phyloP scores from a whole-genome alignment of 495 filamentous ascomycete genomes.

The Staphylotrichum tortipilum region DNA sequence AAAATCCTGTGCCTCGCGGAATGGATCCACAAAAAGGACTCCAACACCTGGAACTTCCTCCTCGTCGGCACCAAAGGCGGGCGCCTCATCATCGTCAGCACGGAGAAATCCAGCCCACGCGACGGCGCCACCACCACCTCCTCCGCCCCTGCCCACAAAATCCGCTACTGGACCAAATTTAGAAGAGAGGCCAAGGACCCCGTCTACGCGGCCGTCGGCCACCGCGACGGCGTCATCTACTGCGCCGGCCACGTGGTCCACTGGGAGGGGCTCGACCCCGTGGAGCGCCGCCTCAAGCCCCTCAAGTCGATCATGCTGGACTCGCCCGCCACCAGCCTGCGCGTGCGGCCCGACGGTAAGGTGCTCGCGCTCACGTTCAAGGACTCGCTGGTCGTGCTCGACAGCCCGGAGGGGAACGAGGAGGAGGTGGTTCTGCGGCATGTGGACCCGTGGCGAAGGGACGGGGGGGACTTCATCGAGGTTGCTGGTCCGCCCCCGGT shows the following conservation, averaged over 20 bases:
- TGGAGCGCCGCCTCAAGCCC: slow-evolving; percentile 20
- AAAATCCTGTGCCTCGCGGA: slow-evolving; percentile 35
- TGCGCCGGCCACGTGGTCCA: slow-evolving; percentile 34
- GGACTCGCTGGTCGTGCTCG: slow-evolving; percentile 41
- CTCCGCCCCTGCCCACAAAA: no score
- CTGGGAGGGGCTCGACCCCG: slow-evolving; percentile 38
- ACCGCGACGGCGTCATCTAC: slow-evolving; percentile 37
- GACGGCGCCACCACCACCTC: slow-evolving; percentile 3
- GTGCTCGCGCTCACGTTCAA: slow-evolving; percentile 35
- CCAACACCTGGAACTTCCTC: slow-evolving; percentile 37
- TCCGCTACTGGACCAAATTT: slow-evolving; percentile 39
- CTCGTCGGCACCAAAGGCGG: slow-evolving; percentile 34
- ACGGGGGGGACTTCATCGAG: slow-evolving; percentile 32
- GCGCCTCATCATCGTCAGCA: slow-evolving; percentile 38
- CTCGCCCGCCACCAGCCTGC: slow-evolving; percentile 36
- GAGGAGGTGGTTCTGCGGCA: slow-evolving; percentile 13
- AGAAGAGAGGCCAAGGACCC: slow-evolving; percentile 30
- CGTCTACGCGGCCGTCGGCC: slow-evolving; percentile 35
- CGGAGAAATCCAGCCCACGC: slow-evolving; percentile 10
- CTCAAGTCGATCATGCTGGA: slow-evolving; percentile 30
- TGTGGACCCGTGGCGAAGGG: slow-evolving; percentile 30
- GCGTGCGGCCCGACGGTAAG: slow-evolving; percentile 30
- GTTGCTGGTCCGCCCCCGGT: slow-evolving; percentile 18
- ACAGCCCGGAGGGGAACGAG: slow-evolving; percentile 12
- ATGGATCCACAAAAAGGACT: slow-evolving; percentile 37